Base-by-base conservation (phyloP, 2,329 filamentous ascomycete genomes). In the Neonectria sp. region DNA sequence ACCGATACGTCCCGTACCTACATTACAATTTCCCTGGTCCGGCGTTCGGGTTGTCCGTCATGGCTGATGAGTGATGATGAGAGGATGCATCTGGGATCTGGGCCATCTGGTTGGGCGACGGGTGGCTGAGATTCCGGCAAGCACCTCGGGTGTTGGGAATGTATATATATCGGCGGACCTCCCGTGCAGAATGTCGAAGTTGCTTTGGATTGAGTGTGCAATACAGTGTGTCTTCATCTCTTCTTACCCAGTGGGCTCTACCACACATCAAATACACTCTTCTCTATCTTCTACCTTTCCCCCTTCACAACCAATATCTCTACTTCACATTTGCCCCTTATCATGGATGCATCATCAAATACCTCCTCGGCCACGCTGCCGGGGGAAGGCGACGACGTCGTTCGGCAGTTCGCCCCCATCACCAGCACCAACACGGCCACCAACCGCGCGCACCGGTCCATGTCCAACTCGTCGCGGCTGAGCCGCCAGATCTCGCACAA, bases 401-500 rank as follows among this genome's bases (percentile, higher is more conserved):
- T n/a, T 29, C 60, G 24, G n/a, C 40, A 58, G 31, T 76, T 75
- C 15, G 73, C 73, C 4, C 74, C 74, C 33, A 71, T 76, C 55
- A 70, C 73, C 60, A 75, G 68, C 11, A 67, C 66, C 55, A 62
- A 66, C 15, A 72, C 64, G 56, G 29, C n/a, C 15, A 57, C 67
- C 55, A 57, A 59, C 57, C 69, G 69, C 8, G 63, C 69, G 29
- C 77, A 72, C 21, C 65, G 69, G 37, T 77, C 76, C 15, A 67
- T 74, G 27, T 75, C 76, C 37, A 63, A 65, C 31, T 66, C 64
- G 12, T 55, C 67, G 35, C 51, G 61, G 13, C 61, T 61, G 37
- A 63, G 67, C 25, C 37, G 33, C n/a, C 65, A 71, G 33, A 45
- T 60, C 15, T 70, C 72, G 8, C 75, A 40, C 8, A 83, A 83